Percentiles rank a stretch among this genome's conserved stretches.
Evolutionary conservation across 129 eudicot species (phyloP).

Genomic region (Scalesia atractyloides): DNA sequence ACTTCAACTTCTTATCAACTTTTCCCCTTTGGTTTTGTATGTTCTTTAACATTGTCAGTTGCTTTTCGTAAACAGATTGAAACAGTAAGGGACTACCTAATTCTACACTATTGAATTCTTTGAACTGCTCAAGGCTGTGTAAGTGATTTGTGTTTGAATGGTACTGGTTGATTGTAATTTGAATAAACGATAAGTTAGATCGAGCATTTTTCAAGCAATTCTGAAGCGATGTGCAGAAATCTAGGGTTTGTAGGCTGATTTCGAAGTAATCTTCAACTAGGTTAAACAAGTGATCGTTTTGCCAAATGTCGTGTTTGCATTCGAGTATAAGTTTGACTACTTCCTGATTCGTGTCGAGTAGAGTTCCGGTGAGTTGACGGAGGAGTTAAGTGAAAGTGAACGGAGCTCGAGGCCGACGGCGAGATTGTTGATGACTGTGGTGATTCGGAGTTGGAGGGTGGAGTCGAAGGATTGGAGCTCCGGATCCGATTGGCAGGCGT

Average conservation of each 20-base stretch:
- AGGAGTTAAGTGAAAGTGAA: slow-evolving; percentile 70
- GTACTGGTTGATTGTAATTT: slow-evolving; percentile 48
- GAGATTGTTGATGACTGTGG: slow-evolving; percentile 53
- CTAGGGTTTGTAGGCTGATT: slow-evolving; percentile 53
- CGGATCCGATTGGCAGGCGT: slow-evolving; percentile 62
- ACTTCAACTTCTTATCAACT: slow-evolving; percentile 53
- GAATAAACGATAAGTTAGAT: slow-evolving; percentile 42
- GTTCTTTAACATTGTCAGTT: slow-evolving; percentile 45
- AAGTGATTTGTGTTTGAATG: slow-evolving; percentile 27
- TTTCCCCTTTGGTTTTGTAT: slow-evolving; percentile 46
- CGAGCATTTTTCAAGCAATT: slow-evolving; percentile 62
- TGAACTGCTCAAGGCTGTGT: slow-evolving; percentile 52
- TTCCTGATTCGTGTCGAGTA: slow-evolving; percentile 66
- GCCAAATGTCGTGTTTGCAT: slow-evolving; percentile 64
- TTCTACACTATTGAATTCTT: slow-evolving; percentile 43
- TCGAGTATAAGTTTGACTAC: slow-evolving; percentile 54
- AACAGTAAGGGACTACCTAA: slow-evolving; percentile 45
- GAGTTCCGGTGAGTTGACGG: slow-evolving; percentile 51
- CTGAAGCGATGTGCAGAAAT: slow-evolving; percentile 55
- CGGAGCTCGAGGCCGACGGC: slow-evolving; percentile 61
- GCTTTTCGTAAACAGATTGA: slow-evolving; percentile 48
- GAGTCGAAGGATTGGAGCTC: slow-evolving; percentile 63
- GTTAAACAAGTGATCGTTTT: slow-evolving; percentile 46
- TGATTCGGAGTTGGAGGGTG: slow-evolving; percentile 47
- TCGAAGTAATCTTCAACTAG: slow-evolving; percentile 65